Conservation (phyloP, 1,284 basidiomycete species). For the Stygiomarasmius scandens region DNA sequence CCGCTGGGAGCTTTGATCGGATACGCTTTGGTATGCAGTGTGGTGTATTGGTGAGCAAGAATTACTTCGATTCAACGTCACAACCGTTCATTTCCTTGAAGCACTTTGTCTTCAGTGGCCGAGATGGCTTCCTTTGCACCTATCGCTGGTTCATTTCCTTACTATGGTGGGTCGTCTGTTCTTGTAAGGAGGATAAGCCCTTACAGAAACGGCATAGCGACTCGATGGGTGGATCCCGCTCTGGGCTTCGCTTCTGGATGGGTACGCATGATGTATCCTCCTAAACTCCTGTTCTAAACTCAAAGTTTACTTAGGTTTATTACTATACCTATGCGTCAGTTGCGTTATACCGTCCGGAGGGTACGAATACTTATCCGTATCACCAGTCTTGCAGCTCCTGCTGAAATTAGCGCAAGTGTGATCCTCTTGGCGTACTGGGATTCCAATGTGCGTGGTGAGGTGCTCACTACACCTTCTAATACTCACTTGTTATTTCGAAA, state of each 20-base stretch:
- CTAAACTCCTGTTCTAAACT: conserved; percentile 15
- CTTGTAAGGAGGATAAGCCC: too few relatives aligned
- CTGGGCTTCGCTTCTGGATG: conserved; percentile 71
- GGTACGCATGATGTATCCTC: conserved; percentile 38
- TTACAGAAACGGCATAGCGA: conserved; percentile 37
- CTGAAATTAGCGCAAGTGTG: conserved; percentile 77
- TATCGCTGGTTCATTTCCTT: not conserved
- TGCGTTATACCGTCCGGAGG: conserved; percentile 7
- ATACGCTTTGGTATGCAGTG: conserved; percentile 21
- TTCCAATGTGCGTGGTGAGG: conserved; percentile 42
- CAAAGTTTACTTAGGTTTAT: too few relatives aligned
- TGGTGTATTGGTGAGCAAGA: conserved; percentile 23
- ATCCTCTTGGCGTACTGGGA: conserved; percentile 84
- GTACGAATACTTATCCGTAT: conserved; percentile 12
- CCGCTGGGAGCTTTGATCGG: conserved; percentile 26
- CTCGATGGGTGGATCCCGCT: conserved; percentile 77
- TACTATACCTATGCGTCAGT: too few relatives aligned
- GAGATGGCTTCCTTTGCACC: conserved; percentile 7
- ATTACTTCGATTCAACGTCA: too few relatives aligned
- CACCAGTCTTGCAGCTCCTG: conserved; percentile 61
- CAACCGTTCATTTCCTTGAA: too few relatives aligned
- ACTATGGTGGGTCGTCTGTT: too few relatives aligned
- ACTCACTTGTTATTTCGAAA: conserved; percentile 3
- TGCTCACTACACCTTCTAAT: not conserved
- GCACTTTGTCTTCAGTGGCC: not conserved